These are phyloP conservation scores for Naganishia vishniacii DNA, from an alignment of 768 basidiomycete genomes.

Conservation along the genomic window DNA sequence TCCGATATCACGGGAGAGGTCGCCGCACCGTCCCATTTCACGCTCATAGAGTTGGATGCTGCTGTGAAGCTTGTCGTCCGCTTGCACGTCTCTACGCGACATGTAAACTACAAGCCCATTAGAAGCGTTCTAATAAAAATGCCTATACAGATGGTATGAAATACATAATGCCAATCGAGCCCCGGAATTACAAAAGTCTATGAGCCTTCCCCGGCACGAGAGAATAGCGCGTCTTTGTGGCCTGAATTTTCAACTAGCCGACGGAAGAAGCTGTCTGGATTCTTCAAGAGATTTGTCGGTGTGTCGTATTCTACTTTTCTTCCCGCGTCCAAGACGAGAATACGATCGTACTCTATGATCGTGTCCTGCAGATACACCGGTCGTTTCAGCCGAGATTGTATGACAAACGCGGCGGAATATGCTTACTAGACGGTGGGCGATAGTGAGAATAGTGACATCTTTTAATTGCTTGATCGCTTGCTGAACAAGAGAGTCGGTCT, in stretches of 20 bases:
- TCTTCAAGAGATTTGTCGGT: conserved; percentile 57
- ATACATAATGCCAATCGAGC: no score
- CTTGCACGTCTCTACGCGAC: no score
- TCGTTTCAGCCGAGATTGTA: conserved; percentile 46
- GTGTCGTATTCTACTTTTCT: conserved; percentile 68
- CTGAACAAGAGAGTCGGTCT: conserved; percentile 60
- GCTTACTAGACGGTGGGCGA: conserved; percentile 61
- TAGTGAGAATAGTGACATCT: conserved; percentile 56
- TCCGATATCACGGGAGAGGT: no score
- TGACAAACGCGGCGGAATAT: conserved; percentile 48
- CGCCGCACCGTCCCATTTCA: no score
- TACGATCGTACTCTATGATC: conserved; percentile 61
- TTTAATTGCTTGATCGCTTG: conserved; percentile 54
- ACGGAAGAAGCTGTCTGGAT: conserved; percentile 55
- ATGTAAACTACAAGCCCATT: no score
- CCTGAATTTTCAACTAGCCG: conserved; percentile 52
- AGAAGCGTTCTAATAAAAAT: no score
- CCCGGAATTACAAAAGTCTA: background rate
- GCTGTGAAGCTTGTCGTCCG: no score
- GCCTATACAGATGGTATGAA: no score
- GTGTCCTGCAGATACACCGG: conserved; percentile 59
- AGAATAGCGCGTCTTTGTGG: conserved; percentile 14
- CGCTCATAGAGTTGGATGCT: no score
- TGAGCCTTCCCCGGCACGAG: background rate
- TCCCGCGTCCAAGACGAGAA: conserved; percentile 61